Evolutionary conservation across 108 stramenopile genomes (phyloP).

Genomic region (Nitzschia sp.): DNA sequence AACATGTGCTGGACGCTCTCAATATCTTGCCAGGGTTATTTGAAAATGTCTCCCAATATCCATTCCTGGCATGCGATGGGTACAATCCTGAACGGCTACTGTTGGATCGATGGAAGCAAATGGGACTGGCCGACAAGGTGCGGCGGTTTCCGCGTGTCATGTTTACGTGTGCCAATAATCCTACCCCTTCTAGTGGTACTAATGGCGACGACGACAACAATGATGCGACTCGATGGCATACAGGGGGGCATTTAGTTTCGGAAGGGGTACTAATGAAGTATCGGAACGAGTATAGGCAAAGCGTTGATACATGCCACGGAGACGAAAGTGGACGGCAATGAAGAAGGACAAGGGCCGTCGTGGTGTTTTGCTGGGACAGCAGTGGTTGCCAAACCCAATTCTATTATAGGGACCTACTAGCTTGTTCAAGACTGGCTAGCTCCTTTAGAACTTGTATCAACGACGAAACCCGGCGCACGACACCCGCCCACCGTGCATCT

Average conservation of each 20-base stretch:
- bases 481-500: too few species aligned
- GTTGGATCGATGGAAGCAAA: conserved; percentile 19
- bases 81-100: conserved; percentile 37
- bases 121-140: conserved; percentile 13
- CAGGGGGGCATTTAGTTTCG: not conserved
- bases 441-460: too few species aligned
- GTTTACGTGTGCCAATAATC: conserved; percentile 36
- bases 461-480: too few species aligned
- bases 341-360: too few species aligned
- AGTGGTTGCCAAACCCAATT: too few species aligned
- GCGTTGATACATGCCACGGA: not conserved
- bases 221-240: conserved; percentile 38
- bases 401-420: too few species aligned
- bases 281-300: conserved; percentile 1
- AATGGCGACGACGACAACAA: not conserved
- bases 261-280: conserved; percentile 13
- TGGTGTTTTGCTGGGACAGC: too few species aligned
- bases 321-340: too few species aligned
- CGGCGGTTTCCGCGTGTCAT: conserved; percentile 27
- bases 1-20: conserved; percentile 30
- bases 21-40: conserved; percentile 41
- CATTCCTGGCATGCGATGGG: not conserved
- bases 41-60: not conserved
- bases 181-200: too few species aligned
- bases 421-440: too few species aligned